Percentiles rank a stretch among this genome's conserved stretches.
These are phyloP conservation scores for Verticillium klebahnii DNA, from an alignment of 2,329 filamentous ascomycete species.

Conservation along the genomic window DNA sequence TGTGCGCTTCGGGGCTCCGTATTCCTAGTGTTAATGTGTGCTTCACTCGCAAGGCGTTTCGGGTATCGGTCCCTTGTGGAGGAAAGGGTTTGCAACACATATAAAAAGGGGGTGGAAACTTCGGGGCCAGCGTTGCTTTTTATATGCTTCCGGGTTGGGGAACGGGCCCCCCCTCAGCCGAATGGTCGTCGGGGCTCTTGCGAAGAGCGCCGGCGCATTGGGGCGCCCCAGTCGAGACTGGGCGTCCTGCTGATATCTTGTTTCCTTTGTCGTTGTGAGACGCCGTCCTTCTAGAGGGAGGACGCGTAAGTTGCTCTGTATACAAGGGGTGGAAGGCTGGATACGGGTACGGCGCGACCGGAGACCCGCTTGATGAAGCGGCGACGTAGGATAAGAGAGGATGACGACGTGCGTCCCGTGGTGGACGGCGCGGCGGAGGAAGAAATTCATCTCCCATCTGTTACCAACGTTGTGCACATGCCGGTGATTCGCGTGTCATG, in stretches of 20 bases:
- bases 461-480: background rate
- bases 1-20: background rate
- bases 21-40: conserved; percentile 12
- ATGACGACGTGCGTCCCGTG: background rate
- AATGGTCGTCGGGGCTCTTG: conserved; percentile 4
- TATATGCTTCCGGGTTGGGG: conserved; percentile 12
- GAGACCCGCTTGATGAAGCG: background rate
- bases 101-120: conserved; percentile 7
- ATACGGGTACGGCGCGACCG: background rate
- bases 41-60: conserved; percentile 12
- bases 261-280: conserved; percentile 12
- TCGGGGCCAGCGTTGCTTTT: conserved; percentile 5
- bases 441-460: conserved; percentile 4
- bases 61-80: conserved; percentile 3
- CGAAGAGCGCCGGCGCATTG: background rate
- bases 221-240: background rate
- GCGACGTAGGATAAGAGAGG: background rate
- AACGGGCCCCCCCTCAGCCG: conserved; percentile 4
- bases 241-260: background rate
- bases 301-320: background rate
- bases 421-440: background rate
- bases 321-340: background rate
- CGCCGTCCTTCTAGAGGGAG: background rate
- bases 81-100: conserved; percentile 6
- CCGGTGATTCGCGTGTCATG: too few species aligned